Conservation (phyloP, 371 early-diverging fungal species). For the Capillidium heterosporum region DNA sequence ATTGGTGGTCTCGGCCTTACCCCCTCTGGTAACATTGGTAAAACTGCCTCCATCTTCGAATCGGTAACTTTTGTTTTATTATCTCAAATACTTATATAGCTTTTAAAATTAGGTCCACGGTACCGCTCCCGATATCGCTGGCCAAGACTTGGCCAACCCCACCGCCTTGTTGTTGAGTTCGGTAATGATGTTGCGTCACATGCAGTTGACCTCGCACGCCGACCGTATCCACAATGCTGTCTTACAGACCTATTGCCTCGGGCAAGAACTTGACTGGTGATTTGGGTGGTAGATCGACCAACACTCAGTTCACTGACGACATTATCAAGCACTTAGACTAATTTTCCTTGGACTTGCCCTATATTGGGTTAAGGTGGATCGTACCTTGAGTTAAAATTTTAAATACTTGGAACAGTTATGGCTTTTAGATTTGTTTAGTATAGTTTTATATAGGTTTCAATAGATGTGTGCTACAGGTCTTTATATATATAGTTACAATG, state of each 20-base stretch:
- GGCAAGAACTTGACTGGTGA: conserved; percentile 83
- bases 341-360: too few species aligned
- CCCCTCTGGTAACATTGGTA: conserved; percentile 95
- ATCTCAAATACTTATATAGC: background rate
- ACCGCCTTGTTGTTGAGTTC: conserved; percentile 83
- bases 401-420: too few species aligned
- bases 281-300: conserved; percentile 82
- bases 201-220: conserved; percentile 64
- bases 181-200: conserved; percentile 96
- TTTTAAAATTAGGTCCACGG: conserved; percentile 60
- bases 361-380: too few species aligned
- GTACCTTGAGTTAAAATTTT: too few species aligned
- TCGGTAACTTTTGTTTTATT: conserved; percentile 21
- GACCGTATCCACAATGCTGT: conserved; percentile 76
- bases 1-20: conserved; percentile 97
- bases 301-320: conserved; percentile 78
- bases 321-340: conserved; percentile 48
- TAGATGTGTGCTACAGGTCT: too few species aligned
- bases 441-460: too few species aligned
- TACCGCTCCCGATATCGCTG: conserved; percentile 97
- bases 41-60: conserved; percentile 93
- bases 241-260: conserved; percentile 83
- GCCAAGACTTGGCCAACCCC: conserved; percentile 76
- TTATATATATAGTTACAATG: too few species aligned
- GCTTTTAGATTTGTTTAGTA: too few species aligned